phyloP scores from a whole-genome alignment of 2,329 filamentous ascomycete species.

The Aspergillus sp. region DNA sequence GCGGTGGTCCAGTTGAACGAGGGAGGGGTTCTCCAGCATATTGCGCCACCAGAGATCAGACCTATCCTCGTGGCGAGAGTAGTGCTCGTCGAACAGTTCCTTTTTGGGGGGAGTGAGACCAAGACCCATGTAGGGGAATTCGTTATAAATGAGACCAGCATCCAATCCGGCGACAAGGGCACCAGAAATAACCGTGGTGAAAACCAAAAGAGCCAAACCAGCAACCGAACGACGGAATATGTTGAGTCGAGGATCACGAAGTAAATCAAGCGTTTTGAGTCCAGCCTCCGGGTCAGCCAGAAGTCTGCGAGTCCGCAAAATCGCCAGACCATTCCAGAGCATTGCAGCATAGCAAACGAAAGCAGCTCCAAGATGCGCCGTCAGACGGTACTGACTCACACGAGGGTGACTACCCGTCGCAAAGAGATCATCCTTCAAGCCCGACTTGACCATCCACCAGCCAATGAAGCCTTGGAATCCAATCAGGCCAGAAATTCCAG shows the following conservation, averaged over 20 bases:
- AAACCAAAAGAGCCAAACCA: slow-evolving; percentile 66
- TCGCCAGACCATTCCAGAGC: slow-evolving; percentile 77
- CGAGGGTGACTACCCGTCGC: slow-evolving; percentile 81
- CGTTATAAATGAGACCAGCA: slow-evolving; percentile 95
- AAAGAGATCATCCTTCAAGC: slow-evolving; percentile 91
- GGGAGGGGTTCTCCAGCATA: slow-evolving; percentile 90
- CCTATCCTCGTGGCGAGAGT: slow-evolving; percentile 67
- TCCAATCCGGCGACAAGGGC: slow-evolving; percentile 90
- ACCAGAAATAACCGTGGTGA: slow-evolving; percentile 85
- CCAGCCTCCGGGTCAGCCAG: slow-evolving; percentile 59
- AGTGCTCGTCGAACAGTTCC: slow-evolving; percentile 80
- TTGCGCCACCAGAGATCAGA: slow-evolving; percentile 95
- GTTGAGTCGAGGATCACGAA: slow-evolving; percentile 60
- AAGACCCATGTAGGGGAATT: slow-evolving; percentile 91
- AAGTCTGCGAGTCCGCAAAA: slow-evolving; percentile 69
- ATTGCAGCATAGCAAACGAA: slow-evolving; percentile 93
- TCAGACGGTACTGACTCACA: slow-evolving; percentile 88
- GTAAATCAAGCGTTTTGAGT: slow-evolving; percentile 50
- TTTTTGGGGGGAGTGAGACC: slow-evolving; percentile 70
- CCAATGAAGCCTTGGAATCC: slow-evolving; percentile 92
- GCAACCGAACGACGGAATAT: slow-evolving; percentile 66
- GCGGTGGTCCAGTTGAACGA: slow-evolving; percentile 92
- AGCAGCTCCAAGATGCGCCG: slow-evolving; percentile 79
- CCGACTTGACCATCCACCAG: slow-evolving; percentile 99
- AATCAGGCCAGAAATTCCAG: slow-evolving; percentile 79